These are phyloP conservation scores for Tardiomyces digboiensis DNA, from an alignment of 1,139 yeast genomes.

Conservation along the genomic window DNA sequence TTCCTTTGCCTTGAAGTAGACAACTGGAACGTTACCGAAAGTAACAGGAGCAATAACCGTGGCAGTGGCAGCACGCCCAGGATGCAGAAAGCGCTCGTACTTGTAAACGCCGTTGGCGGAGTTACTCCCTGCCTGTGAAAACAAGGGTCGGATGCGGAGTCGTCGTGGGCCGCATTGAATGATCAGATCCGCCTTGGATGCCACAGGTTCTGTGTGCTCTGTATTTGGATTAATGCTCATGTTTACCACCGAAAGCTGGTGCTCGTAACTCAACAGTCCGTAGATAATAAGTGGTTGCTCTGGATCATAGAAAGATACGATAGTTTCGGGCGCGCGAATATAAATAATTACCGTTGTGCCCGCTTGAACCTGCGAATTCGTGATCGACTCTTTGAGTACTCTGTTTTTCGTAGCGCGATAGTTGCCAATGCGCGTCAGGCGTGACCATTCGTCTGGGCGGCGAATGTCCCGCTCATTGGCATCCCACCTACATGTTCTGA, in stretches of 20 bases:
- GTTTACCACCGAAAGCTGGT: constrained; percentile 73
- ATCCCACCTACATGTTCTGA: constrained; percentile 81
- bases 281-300: constrained; percentile 32
- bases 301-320: constrained; percentile 20
- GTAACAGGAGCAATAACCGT: constrained; percentile 87
- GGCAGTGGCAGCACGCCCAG: constrained; percentile 67
- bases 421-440: constrained; percentile 65
- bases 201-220: constrained; percentile 66
- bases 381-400: constrained; percentile 49
- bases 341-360: constrained; percentile 58
- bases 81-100: constrained; percentile 74
- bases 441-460: constrained; percentile 71
- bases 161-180: constrained; percentile 95
- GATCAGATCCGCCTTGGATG: constrained; percentile 66
- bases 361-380: constrained; percentile 43
- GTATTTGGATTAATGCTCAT: constrained; percentile 83
- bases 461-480: constrained; percentile 70
- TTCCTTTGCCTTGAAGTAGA: constrained; percentile 28
- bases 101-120: constrained; percentile 82
- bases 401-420: constrained; percentile 71
- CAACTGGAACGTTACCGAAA: constrained; percentile 49
- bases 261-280: constrained; percentile 77
- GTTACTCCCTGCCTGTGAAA: constrained; percentile 64
- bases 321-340: constrained; percentile 49
- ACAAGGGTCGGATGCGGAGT: constrained; percentile 73